These are phyloP conservation scores for Pseudopithomyces chartarum DNA, from an alignment of 2,329 filamentous ascomycete species.

Conservation along the genomic window DNA sequence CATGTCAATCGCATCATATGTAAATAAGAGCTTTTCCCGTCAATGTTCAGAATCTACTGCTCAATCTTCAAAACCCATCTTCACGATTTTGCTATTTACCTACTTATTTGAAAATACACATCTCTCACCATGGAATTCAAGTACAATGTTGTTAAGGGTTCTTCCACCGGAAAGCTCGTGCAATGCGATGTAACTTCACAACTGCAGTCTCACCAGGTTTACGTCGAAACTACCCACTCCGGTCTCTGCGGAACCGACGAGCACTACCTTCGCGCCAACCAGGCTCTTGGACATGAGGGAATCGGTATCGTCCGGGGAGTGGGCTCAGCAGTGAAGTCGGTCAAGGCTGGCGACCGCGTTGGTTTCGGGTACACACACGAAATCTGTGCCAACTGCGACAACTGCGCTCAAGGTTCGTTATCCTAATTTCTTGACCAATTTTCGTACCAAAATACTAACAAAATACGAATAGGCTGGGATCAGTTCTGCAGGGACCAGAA, in stretches of 20 bases:
- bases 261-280: neutral
- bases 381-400: neutral
- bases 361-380: neutral
- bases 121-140: neutral
- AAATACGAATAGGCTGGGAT: neutral
- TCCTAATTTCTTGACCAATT: neutral
- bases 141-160: constrained; percentile 1
- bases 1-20: neutral
- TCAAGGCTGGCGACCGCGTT: neutral
- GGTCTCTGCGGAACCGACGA: neutral
- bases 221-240: neutral
- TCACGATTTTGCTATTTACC: neutral
- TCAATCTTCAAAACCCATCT: too few species aligned
- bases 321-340: neutral
- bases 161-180: neutral
- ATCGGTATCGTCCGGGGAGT: neutral
- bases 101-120: neutral
- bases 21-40: neutral
- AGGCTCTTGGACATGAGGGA: neutral
- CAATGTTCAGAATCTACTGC: neutral
- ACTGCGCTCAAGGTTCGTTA: neutral
- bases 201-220: neutral
- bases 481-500: neutral
- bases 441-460: neutral
- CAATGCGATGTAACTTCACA: neutral